These are phyloP conservation scores for Balansia obtecta DNA, from an alignment of 2,329 filamentous ascomycete species.

Conservation along the genomic window DNA sequence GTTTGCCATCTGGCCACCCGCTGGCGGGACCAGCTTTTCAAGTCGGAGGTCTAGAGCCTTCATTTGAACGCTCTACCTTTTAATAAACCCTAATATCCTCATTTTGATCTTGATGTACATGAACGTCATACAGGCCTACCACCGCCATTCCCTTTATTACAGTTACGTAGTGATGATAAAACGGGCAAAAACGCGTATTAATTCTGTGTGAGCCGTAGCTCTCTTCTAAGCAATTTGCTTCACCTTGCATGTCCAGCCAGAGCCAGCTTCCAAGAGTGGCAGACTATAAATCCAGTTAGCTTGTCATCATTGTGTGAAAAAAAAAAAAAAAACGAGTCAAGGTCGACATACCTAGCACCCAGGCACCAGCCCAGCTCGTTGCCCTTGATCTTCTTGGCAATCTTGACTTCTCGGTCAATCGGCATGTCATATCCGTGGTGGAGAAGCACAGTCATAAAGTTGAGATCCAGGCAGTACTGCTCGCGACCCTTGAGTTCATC, in stretches of 20 bases:
- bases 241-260: conserved; percentile 84
- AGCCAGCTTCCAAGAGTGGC: conserved; percentile 67
- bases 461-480: conserved; percentile 88
- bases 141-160: neutral
- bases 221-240: conserved; percentile 51
- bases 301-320: neutral
- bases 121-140: neutral
- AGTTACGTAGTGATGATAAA: neutral
- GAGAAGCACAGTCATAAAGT: conserved; percentile 86
- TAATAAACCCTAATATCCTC: neutral
- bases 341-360: conserved; percentile 66
- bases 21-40: neutral
- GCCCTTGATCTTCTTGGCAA: conserved; percentile 96
- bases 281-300: conserved; percentile 41
- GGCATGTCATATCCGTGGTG: conserved; percentile 98
- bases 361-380: conserved; percentile 98
- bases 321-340: neutral
- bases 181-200: neutral
- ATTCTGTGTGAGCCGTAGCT: neutral
- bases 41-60: neutral
- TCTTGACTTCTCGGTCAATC: conserved; percentile 87
- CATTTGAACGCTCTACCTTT: neutral
- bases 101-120: neutral
- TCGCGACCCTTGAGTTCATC: conserved; percentile 70
- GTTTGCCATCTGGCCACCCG: neutral